Percentiles rank a stretch among this genome's conserved stretches.
phyloP scores from a whole-genome alignment of 148 eudicot genomes.

The Beta vulgaris region DNA sequence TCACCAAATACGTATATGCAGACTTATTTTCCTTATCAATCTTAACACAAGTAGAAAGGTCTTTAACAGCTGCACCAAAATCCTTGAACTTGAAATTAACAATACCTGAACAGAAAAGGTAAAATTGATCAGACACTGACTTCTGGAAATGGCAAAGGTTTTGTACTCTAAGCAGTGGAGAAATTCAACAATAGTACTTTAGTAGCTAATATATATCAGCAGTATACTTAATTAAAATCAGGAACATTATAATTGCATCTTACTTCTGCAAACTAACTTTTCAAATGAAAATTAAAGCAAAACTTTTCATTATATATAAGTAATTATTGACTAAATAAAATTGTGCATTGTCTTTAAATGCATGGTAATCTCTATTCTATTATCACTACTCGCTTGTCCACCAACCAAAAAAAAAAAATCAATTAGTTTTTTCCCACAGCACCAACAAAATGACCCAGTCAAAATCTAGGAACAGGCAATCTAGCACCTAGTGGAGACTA shows the following conservation, averaged over 20 bases:
- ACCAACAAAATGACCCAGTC: background rate
- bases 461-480: background rate
- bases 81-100: slow-evolving; percentile 93
- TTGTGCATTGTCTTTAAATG: background rate
- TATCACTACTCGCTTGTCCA: background rate
- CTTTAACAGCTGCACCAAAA: slow-evolving; percentile 77
- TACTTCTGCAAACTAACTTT: background rate
- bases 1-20: slow-evolving; percentile 87
- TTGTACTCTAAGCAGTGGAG: background rate
- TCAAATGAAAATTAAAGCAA: background rate
- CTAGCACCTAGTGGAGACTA: background rate
- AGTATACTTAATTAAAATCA: background rate
- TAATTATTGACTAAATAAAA: background rate
- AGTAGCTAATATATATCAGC: background rate
- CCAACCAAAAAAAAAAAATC: background rate
- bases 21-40: slow-evolving; percentile 75
- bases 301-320: background rate
- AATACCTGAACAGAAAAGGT: slow-evolving; percentile 58
- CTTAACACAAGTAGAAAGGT: slow-evolving; percentile 78
- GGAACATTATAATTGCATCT: background rate
- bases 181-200: background rate
- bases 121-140: background rate
- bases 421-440: too few relatives aligned
- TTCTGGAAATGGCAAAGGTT: background rate
- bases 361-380: background rate